phyloP scores from a whole-genome alignment of 2,329 filamentous ascomycete species.

The Cordyceps farinosa region DNA sequence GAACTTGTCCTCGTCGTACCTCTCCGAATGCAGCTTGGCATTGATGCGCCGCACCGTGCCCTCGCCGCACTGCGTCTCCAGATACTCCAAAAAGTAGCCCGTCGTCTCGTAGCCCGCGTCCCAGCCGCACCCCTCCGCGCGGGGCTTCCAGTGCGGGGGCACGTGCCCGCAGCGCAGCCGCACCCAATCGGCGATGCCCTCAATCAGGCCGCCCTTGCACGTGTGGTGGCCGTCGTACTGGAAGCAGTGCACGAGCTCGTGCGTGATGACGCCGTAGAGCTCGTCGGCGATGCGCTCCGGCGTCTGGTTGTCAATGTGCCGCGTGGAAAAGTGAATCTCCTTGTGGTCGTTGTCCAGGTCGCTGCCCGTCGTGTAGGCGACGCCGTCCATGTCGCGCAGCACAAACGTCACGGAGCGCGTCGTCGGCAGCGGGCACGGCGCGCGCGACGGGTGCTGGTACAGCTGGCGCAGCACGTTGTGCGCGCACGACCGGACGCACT shows the following conservation, averaged over 20 bases:
- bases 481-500: conserved; percentile 60
- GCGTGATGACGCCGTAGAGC: conserved; percentile 77
- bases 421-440: conserved; percentile 46
- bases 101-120: conserved; percentile 88
- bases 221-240: conserved; percentile 67
- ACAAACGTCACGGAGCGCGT: conserved; percentile 84
- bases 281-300: conserved; percentile 52
- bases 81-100: conserved; percentile 83
- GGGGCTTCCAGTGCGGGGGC: conserved; percentile 79
- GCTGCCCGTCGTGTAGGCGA: conserved; percentile 82
- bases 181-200: conserved; percentile 93
- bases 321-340: conserved; percentile 82
- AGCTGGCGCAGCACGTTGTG: conserved; percentile 67
- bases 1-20: conserved; percentile 63
- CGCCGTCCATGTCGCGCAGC: conserved; percentile 73
- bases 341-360: conserved; percentile 84
- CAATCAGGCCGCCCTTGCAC: conserved; percentile 74
- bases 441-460: conserved; percentile 52
- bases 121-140: conserved; percentile 58
- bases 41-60: conserved; percentile 63
- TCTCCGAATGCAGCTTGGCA: conserved; percentile 58
- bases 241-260: conserved; percentile 94
- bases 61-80: conserved; percentile 64
- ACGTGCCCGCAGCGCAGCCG: conserved; percentile 67
- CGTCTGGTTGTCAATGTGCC: conserved; percentile 60